Evolutionary conservation across 75 land plant species (phyloP).

Genomic region (Selaginella moellendorffii): DNA sequence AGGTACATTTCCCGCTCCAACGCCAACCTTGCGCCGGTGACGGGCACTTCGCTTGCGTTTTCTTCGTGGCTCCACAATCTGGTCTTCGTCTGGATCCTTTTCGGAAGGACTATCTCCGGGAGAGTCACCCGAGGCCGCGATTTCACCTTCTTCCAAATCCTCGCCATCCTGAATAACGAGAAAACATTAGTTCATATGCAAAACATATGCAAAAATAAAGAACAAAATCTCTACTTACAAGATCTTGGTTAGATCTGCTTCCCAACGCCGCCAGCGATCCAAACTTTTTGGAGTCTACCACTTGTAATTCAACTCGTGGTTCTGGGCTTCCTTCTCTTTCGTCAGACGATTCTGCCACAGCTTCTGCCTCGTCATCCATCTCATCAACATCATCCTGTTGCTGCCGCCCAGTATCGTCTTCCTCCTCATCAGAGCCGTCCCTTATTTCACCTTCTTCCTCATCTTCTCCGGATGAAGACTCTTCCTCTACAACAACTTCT

Average conservation of each 20-base stretch:
- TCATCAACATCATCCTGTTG: constrained; percentile 53
- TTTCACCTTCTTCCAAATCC: constrained; percentile 97
- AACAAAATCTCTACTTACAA: too few species aligned
- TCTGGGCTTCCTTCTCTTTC: background rate
- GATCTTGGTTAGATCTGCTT: constrained; percentile 34
- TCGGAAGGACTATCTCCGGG: constrained; percentile 64
- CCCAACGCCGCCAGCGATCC: constrained; percentile 91
- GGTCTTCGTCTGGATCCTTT: constrained; percentile 64
- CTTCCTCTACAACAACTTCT: background rate
- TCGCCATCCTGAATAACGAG: constrained; percentile 33
- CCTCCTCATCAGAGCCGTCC: constrained; percentile 52
- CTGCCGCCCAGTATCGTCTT: constrained; percentile 36
- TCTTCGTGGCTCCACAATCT: constrained; percentile 64
- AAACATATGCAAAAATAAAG: too few species aligned
- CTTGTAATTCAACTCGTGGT: background rate
- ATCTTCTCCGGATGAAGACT: constrained; percentile 35
- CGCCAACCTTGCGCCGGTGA: constrained; percentile 37
- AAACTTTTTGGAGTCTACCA: constrained; percentile 43
- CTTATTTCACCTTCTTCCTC: constrained; percentile 30
- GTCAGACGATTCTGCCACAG: background rate
- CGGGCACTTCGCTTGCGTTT: constrained; percentile 86
- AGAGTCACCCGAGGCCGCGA: constrained; percentile 78
- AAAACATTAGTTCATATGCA: background rate
- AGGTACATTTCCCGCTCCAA: background rate
- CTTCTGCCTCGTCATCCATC: constrained; percentile 21